Conservation (phyloP, 345 rosid genomes). For the Euclidium syriacum region DNA sequence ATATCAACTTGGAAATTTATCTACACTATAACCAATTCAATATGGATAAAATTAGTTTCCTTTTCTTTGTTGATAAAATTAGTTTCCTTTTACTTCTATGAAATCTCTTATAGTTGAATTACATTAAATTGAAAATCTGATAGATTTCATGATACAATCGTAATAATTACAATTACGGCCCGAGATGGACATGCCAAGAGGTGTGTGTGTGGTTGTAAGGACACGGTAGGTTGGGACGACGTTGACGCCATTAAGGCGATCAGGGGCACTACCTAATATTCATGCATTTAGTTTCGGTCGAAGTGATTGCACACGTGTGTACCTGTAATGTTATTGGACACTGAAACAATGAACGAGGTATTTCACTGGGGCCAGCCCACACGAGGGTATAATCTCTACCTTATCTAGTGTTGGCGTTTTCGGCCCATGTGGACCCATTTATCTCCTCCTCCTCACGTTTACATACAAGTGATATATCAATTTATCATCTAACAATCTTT, state of each 20-base stretch:
- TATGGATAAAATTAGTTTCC: too few relatives aligned
- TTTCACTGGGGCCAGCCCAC: conserved; percentile 24
- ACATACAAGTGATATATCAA: not conserved
- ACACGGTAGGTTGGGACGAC: not conserved
- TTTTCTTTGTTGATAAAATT: too few relatives aligned
- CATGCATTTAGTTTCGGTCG: not conserved
- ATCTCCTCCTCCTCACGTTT: conserved; percentile 17
- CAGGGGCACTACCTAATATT: not conserved
- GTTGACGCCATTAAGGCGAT: conserved; percentile 1
- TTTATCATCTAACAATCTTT: too few relatives aligned
- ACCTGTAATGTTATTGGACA: conserved; percentile 1
- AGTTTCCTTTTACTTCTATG: too few relatives aligned
- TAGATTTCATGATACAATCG: too few relatives aligned
- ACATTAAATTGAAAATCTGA: too few relatives aligned
- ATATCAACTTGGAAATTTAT: too few relatives aligned
- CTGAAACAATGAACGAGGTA: not conserved
- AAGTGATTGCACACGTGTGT: conserved; percentile 15
- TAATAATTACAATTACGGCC: too few relatives aligned
- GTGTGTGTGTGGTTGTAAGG: not conserved
- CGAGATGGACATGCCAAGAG: too few relatives aligned
- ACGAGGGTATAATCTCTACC: conserved; percentile 24
- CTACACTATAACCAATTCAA: too few relatives aligned
- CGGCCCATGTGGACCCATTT: conserved; percentile 25
- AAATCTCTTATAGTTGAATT: too few relatives aligned
- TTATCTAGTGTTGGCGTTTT: not conserved